Percentiles rank a stretch among this genome's conserved stretches.
These are phyloP conservation scores for Eustoma russellianum DNA, from an alignment of 257 asterid species.

Conservation along the genomic window DNA sequence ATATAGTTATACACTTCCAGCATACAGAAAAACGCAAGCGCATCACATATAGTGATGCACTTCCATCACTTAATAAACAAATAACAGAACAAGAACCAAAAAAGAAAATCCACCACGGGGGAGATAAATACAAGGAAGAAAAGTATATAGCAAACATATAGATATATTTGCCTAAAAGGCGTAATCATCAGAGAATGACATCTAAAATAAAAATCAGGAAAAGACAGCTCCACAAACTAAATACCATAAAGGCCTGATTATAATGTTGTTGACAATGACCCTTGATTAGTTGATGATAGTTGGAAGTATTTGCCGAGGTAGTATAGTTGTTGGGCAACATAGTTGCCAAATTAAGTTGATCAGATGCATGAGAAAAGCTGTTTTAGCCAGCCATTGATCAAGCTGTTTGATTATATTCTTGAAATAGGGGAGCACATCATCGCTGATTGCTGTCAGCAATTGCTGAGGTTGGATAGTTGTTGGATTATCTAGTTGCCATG, in stretches of 20 bases:
- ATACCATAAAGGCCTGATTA: conserved; percentile 92
- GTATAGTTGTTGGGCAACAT: conserved; percentile 90
- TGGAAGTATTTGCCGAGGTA: conserved; percentile 83
- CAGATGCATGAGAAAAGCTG: conserved; percentile 79
- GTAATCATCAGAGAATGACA: neutral
- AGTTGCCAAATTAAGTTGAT: conserved; percentile 89
- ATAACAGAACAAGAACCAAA: neutral
- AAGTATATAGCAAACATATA: neutral
- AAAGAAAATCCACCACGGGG: neutral
- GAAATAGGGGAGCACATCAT: conserved; percentile 76
- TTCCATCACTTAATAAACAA: too few species aligned
- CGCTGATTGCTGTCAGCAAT: conserved; percentile 93
- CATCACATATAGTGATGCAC: too few species aligned
- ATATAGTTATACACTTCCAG: too few species aligned
- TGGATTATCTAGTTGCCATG: conserved; percentile 81
- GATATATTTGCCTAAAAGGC: neutral
- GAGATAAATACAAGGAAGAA: neutral
- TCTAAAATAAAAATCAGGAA: conserved; percentile 5
- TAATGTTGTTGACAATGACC: conserved; percentile 93
- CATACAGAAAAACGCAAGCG: too few species aligned
- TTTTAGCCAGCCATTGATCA: conserved; percentile 53
- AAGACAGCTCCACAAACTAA: conserved; percentile 50
- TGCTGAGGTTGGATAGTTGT: conserved; percentile 69
- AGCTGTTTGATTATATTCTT: conserved; percentile 35
- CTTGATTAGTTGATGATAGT: conserved; percentile 89